Conservation (phyloP, 805 yeast genomes). For the Ogataea parapolymorpha region DNA sequence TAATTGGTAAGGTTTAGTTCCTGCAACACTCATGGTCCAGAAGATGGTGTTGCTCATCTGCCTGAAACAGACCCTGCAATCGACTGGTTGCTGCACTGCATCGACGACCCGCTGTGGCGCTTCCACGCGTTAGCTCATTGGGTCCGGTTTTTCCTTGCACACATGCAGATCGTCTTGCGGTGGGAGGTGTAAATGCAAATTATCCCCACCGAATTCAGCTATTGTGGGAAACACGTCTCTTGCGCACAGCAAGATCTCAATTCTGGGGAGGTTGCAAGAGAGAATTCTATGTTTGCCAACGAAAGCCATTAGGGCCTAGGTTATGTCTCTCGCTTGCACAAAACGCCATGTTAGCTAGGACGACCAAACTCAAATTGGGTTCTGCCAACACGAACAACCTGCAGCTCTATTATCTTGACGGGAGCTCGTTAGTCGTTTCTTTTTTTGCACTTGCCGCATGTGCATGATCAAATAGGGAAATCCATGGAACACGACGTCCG, state of each 20-base stretch:
- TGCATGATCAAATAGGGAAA: neutral
- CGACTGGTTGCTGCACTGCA: neutral
- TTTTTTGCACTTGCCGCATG: neutral
- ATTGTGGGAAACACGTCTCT: neutral
- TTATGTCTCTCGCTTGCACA: neutral
- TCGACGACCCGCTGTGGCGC: neutral
- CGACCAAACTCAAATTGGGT: neutral
- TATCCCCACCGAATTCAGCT: neutral
- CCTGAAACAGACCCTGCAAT: too few species aligned
- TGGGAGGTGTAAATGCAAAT: neutral
- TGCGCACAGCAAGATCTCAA: neutral
- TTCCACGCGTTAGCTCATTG: neutral
- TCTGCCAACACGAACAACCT: neutral
- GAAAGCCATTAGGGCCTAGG: too few species aligned
- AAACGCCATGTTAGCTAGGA: neutral
- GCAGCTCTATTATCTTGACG: constrained; percentile 1
- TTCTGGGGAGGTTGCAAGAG: too few species aligned
- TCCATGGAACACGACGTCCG: neutral
- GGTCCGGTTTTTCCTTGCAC: neutral
- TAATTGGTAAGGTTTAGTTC: neutral
- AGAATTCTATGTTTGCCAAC: too few species aligned
- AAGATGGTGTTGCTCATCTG: too few species aligned
- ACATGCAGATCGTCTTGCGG: neutral
- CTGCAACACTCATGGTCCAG: neutral
- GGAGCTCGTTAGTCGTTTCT: neutral